Conservation (phyloP, 1,139 yeast genomes). For the Yamadazyma sp. region DNA sequence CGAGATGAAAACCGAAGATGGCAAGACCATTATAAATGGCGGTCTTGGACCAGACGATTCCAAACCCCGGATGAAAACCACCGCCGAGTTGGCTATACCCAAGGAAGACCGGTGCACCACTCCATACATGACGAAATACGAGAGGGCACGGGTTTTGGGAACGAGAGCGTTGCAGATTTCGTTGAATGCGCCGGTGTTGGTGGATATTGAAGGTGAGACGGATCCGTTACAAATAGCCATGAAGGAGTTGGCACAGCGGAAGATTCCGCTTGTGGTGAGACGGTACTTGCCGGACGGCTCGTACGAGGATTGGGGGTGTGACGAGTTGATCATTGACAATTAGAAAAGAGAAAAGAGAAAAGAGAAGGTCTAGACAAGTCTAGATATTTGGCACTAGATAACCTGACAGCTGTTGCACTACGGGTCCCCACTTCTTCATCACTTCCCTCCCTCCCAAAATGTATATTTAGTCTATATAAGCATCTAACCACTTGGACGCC, state of each 20-base stretch:
- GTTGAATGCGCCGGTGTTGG: conserved; percentile 97
- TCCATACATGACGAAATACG: conserved; percentile 98
- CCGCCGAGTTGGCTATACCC: conserved; percentile 83
- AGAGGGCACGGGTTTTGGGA: conserved; percentile 94
- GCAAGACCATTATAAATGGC: conserved; percentile 68
- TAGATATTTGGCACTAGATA: too few species aligned
- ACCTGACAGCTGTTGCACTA: too few species aligned
- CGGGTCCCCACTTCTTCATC: too few species aligned
- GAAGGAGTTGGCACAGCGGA: conserved; percentile 93
- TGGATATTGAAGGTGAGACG: conserved; percentile 97
- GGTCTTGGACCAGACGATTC: conserved; percentile 62
- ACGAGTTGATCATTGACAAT: conserved; percentile 89
- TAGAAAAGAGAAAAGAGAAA: conserved; percentile 23
- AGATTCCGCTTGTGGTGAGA: conserved; percentile 92
- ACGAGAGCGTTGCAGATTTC: conserved; percentile 96
- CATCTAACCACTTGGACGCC: conserved; percentile 62
- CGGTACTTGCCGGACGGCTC: conserved; percentile 96
- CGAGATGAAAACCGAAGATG: conserved; percentile 68
- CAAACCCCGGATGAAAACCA: conserved; percentile 59
- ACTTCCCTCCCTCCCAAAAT: background rate
- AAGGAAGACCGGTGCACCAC: conserved; percentile 89
- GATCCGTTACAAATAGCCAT: conserved; percentile 98
- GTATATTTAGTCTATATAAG: conserved; percentile 37
- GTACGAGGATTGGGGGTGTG: conserved; percentile 98
- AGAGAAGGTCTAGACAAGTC: background rate